Percentiles rank a stretch among this genome's conserved stretches.
Evolutionary conservation across 805 yeast genomes (phyloP).

Genomic region (Metschnikowia amazonensis): DNA sequence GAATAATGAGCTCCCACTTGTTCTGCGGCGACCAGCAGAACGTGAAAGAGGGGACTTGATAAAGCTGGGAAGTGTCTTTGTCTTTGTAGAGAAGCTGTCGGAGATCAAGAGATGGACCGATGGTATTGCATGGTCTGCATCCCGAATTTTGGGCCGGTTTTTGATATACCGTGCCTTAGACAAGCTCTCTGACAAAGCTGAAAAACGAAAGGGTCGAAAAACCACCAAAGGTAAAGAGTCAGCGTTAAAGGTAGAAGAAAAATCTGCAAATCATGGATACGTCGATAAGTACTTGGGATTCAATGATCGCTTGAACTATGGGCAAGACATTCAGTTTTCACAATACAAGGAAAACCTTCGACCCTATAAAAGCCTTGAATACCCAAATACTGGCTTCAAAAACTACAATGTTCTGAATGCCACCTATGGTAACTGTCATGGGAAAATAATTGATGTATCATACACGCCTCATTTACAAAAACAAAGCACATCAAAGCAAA

Average conservation of each 20-base stretch:
- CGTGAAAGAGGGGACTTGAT: conserved; percentile 65
- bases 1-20: conserved; percentile 54
- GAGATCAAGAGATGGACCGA: conserved; percentile 96
- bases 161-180: conserved; percentile 71
- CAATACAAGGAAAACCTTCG: neutral
- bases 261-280: conserved; percentile 8
- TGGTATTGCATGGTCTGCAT: conserved; percentile 92
- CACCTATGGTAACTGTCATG: neutral
- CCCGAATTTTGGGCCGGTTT: conserved; percentile 81
- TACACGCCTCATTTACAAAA: neutral
- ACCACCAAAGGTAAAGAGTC: conserved; percentile 5
- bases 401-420: neutral
- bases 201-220: conserved; percentile 37
- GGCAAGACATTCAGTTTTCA: neutral
- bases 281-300: neutral
- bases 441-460: neutral
- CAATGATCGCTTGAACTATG: neutral
- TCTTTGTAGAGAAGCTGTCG: conserved; percentile 75
- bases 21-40: conserved; percentile 79
- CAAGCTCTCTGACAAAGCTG: conserved; percentile 32
- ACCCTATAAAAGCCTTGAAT: neutral
- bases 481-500: neutral
- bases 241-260: neutral
- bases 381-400: neutral
- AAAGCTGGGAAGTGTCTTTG: conserved; percentile 74